These are phyloP conservation scores for Daldinia concentrica DNA, from an alignment of 495 filamentous ascomycete genomes.

Conservation along the genomic window DNA sequence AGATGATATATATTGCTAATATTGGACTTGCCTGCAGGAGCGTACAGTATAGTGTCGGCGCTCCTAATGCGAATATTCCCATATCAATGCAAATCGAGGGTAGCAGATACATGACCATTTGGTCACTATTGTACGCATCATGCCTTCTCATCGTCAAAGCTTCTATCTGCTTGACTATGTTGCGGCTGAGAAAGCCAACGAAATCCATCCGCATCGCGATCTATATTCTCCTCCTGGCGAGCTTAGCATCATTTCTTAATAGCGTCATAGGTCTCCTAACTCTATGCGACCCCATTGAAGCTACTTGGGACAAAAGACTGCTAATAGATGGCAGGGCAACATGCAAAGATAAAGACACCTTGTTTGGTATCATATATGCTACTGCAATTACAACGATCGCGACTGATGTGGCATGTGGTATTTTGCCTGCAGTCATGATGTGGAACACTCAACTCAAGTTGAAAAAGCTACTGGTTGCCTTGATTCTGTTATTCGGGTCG, in stretches of 20 bases:
- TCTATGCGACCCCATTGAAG: constrained; percentile 16
- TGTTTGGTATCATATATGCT: constrained; percentile 14
- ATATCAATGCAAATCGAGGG: background rate
- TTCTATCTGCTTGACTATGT: constrained; percentile 36
- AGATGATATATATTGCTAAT: constrained; percentile 17
- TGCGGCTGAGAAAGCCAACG: constrained; percentile 25
- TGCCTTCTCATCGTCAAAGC: constrained; percentile 31
- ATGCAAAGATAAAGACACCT: background rate
- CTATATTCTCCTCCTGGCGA: constrained; percentile 10
- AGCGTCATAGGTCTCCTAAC: constrained; percentile 12
- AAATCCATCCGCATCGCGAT: constrained; percentile 18
- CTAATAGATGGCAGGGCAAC: constrained; percentile 1
- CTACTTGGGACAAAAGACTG: constrained; percentile 24
- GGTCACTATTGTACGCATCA: constrained; percentile 22
- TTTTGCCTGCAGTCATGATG: constrained; percentile 31
- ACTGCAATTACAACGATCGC: constrained; percentile 13
- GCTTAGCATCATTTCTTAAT: constrained; percentile 11
- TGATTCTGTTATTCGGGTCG: constrained; percentile 35
- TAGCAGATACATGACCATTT: constrained; percentile 29
- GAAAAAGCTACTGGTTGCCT: constrained; percentile 13
- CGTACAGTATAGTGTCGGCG: constrained; percentile 11
- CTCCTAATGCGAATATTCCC: background rate
- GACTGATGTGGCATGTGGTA: constrained; percentile 33
- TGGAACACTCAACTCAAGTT: constrained; percentile 33
- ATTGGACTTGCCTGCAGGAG: constrained; percentile 9